These are phyloP conservation scores for Backusella westeae DNA, from an alignment of 192 early-diverging fungal genomes.

Conservation along the genomic window DNA sequence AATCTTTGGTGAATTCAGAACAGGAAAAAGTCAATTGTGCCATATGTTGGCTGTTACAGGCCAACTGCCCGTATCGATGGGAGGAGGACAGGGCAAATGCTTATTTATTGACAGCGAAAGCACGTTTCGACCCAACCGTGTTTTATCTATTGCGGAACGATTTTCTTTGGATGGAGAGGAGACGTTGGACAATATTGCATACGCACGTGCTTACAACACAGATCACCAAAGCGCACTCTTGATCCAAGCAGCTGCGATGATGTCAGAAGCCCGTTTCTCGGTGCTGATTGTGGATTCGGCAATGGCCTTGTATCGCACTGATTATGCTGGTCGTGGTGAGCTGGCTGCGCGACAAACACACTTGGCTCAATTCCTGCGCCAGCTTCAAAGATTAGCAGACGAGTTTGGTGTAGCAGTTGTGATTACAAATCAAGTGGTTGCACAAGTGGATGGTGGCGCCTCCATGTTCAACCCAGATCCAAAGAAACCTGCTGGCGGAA, in stretches of 20 bases:
- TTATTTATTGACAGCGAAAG: slow-evolving; percentile 97
- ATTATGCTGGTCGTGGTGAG: slow-evolving; percentile 95
- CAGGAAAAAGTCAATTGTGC: slow-evolving; percentile 96
- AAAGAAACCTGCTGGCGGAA: slow-evolving; percentile 97
- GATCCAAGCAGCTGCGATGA: slow-evolving; percentile 85
- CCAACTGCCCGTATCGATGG: slow-evolving; percentile 86
- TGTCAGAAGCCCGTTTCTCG: slow-evolving; percentile 83
- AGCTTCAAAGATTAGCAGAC: slow-evolving; percentile 84
- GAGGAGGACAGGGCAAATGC: slow-evolving; percentile 92
- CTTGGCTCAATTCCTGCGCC: slow-evolving; percentile 87
- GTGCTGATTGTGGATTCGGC: slow-evolving; percentile 93
- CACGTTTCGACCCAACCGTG: slow-evolving; percentile 90
- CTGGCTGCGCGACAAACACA: slow-evolving; percentile 95
- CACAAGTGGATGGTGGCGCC: slow-evolving; percentile 85
- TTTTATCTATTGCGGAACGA: slow-evolving; percentile 82
- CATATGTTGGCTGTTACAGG: slow-evolving; percentile 96
- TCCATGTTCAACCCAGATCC: slow-evolving; percentile 88
- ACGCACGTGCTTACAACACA: slow-evolving; percentile 92
- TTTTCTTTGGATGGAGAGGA: slow-evolving; percentile 79
- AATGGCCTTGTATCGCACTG: slow-evolving; percentile 92
- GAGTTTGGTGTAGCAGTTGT: slow-evolving; percentile 98
- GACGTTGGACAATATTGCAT: slow-evolving; percentile 91
- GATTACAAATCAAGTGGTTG: slow-evolving; percentile 98
- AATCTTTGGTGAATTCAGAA: slow-evolving; percentile 97
- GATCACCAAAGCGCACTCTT: slow-evolving; percentile 92